Evolutionary conservation across 129 eudicot species (phyloP), one percentile per base, ranked within the genome.

Genomic region (Saposhnikovia divaricata): DNA sequence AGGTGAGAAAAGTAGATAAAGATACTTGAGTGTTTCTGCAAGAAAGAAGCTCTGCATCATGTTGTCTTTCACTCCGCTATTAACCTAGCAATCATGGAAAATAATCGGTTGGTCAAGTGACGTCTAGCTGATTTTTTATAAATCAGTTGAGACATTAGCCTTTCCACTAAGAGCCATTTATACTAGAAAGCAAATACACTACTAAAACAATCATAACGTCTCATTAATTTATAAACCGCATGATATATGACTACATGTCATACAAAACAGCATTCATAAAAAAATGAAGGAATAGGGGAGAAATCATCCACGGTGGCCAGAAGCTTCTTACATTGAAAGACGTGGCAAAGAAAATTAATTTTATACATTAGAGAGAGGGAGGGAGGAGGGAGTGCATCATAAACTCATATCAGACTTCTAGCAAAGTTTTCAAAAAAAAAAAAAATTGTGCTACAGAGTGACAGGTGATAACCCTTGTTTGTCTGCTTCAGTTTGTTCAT

Each of bases 1-100:
- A 31, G 99, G 99, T 72, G 99, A 90, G 77, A 90, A 96, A 34
- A 96, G 91, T 74, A 96, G 99, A 85, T 96, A 96, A 10, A 96
- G 85, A 77, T 96, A 96, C 82, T 96, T 96, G 46, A 96, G 90
- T 27, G 99, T 96, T 83, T 96, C 99, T 39, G 99, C 99, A 50
- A 96, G 93, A 80, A 96, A 96, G 82, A 96, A 96, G 93, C 99
- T 96, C 59, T 96, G 99, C 99, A 96, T 96, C 97, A 89, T 96
- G 70, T 96, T 89, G 97, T 96, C 99, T 80, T 96, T 90, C 53
- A 96, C 91, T 8, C 99, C 99, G 43, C 93, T 89, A 45, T 96
- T 95, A 39, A 95, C 99, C 99, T 95, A 87, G 16, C 42, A 84
- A 69, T 79, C 61, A 79, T 19, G 37, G 37, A n/a, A 34, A 31